phyloP scores from a whole-genome alignment of 495 filamentous ascomycete species.

The Penicillium steckii region DNA sequence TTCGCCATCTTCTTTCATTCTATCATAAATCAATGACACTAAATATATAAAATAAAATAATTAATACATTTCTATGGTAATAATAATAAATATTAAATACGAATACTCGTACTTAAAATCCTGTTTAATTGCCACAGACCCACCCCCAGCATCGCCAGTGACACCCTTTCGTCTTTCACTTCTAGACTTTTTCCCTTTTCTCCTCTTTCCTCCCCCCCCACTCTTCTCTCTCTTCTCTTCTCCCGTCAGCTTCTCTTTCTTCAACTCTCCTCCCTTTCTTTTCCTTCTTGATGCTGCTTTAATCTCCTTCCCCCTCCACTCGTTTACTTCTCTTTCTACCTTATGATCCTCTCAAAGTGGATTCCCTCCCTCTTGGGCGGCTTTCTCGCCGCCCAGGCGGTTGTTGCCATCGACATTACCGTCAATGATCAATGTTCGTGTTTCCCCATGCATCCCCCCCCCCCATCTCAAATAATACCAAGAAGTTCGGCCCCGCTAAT shows the following conservation, averaged over 20 bases:
- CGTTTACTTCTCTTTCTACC: no score
- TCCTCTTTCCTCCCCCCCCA: not conserved
- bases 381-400: slow-evolving; percentile 25
- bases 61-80: no score
- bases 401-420: slow-evolving; percentile 32
- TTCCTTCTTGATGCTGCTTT: slow-evolving; percentile 12
- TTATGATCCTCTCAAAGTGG: slow-evolving; percentile 28
- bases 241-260: not conserved
- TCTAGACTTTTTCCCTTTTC: not conserved
- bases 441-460: no score
- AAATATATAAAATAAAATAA: no score
- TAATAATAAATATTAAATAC: no score
- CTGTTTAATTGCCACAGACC: not conserved
- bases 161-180: not conserved
- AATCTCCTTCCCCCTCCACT: slow-evolving; percentile 11
- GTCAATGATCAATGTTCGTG: slow-evolving; percentile 34
- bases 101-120: no score
- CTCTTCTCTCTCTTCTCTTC: not conserved
- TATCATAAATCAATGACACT: no score
- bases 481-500: not conserved
- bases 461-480: not conserved
- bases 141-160: not conserved
- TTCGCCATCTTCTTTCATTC: no score
- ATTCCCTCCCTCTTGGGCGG: slow-evolving; percentile 25
- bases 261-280: slow-evolving; percentile 1